These are phyloP conservation scores for Yamadazyma jaroonii DNA, from an alignment of 1,139 yeast genomes.

Conservation along the genomic window DNA sequence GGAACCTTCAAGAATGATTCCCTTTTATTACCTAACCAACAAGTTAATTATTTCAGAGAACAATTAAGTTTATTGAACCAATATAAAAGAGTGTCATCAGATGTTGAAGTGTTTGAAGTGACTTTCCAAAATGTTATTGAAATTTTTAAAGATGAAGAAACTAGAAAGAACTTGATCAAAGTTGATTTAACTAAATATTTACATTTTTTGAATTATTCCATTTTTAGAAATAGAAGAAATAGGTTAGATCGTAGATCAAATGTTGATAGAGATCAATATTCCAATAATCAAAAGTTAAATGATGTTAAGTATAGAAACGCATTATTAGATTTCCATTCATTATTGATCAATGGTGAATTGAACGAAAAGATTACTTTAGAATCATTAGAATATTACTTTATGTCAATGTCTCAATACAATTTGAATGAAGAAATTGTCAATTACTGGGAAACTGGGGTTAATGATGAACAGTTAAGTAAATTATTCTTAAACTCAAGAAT, in stretches of 20 bases:
- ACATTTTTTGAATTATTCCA: slow-evolving; percentile 25
- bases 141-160: slow-evolving; percentile 27
- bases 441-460: slow-evolving; percentile 45
- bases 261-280: slow-evolving; percentile 40
- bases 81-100: slow-evolving; percentile 12
- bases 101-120: slow-evolving; percentile 17
- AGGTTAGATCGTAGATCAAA: slow-evolving; percentile 33
- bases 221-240: slow-evolving; percentile 28
- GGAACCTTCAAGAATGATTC: slow-evolving; percentile 23
- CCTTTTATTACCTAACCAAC: slow-evolving; percentile 11
- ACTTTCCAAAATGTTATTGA: slow-evolving; percentile 21
- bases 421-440: slow-evolving; percentile 34
- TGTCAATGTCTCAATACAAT: slow-evolving; percentile 36
- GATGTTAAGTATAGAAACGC: slow-evolving; percentile 33
- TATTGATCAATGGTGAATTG: slow-evolving; percentile 32
- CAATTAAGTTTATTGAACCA: slow-evolving; percentile 20
- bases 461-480: slow-evolving; percentile 25
- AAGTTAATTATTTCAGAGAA: slow-evolving; percentile 28
- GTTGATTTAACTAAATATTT: slow-evolving; percentile 28
- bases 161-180: slow-evolving; percentile 23
- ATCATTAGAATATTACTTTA: slow-evolving; percentile 22
- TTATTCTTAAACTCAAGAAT: slow-evolving; percentile 51
- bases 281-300: slow-evolving; percentile 23
- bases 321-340: slow-evolving; percentile 31
- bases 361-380: slow-evolving; percentile 21